phyloP scores from a whole-genome alignment of 1,284 basidiomycete species.

The Fomitopsis betulina region DNA sequence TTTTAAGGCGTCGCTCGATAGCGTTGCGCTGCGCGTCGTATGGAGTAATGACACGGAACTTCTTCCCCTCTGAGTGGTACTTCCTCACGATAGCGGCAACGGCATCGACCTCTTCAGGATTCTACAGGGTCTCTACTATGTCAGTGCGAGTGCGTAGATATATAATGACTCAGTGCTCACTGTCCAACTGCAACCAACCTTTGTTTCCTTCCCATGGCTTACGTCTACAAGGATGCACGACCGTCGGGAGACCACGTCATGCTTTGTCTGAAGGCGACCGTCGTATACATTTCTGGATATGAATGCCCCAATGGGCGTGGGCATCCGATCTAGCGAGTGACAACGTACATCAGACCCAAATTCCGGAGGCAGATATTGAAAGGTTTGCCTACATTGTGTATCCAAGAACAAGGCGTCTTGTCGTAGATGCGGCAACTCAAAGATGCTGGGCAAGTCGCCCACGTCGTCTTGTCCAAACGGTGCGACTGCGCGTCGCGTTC shows the following conservation, averaged over 20 bases:
- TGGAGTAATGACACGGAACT: conserved; percentile 62
- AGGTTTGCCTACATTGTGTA: conserved; percentile 35
- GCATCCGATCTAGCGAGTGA: conserved; percentile 41
- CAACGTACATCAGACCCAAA: too few relatives aligned
- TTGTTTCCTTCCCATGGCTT: conserved; percentile 32
- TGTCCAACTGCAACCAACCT: conserved; percentile 36
- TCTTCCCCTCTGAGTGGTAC: conserved; percentile 38
- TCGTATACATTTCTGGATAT: conserved; percentile 42
- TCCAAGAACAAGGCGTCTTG: conserved; percentile 33
- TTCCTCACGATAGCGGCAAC: conserved; percentile 18
- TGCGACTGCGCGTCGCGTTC: conserved; percentile 31
- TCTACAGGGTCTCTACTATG: not conserved
- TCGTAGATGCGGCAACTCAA: conserved; percentile 40
- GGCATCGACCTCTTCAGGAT: conserved; percentile 21
- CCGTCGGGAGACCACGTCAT: conserved; percentile 21
- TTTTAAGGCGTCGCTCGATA: conserved; percentile 46
- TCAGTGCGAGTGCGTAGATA: not conserved
- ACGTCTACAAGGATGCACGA: conserved; percentile 39
- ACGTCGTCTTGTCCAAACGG: conserved; percentile 41
- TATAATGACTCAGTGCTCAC: conserved; percentile 23
- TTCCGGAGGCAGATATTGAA: too few relatives aligned
- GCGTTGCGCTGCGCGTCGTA: conserved; percentile 60
- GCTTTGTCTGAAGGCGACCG: conserved; percentile 31
- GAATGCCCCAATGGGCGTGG: conserved; percentile 40
- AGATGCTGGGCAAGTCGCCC: conserved; percentile 38